Conservation (phyloP, 1,284 basidiomycete genomes). For the Heliocybe sulcata region DNA sequence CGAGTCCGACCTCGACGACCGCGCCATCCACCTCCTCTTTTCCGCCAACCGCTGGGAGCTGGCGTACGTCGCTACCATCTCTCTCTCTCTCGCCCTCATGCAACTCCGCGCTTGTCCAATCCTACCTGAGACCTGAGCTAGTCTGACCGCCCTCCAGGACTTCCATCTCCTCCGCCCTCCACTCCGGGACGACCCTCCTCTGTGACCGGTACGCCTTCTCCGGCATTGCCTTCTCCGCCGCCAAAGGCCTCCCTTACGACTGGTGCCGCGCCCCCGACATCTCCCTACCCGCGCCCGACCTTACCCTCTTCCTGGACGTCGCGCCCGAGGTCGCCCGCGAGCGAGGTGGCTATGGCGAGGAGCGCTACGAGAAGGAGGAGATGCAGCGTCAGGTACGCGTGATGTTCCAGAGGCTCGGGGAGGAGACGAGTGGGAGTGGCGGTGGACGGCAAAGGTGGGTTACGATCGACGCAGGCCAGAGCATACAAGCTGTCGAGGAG, state of each 20-base stretch:
- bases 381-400: conserved; percentile 66
- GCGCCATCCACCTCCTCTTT: conserved; percentile 90
- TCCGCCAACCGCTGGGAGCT: conserved; percentile 97
- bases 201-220: conserved; percentile 97
- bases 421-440: conserved; percentile 34
- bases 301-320: conserved; percentile 85
- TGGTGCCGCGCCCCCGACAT: conserved; percentile 88
- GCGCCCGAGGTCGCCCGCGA: conserved; percentile 61
- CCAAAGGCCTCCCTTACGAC: conserved; percentile 62
- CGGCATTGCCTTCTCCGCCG: conserved; percentile 89
- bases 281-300: conserved; percentile 83
- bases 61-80: conserved; percentile 46
- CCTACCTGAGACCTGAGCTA: too few species aligned
- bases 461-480: conserved; percentile 57
- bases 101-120: background rate
- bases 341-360: conserved; percentile 86
- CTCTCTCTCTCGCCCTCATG: background rate
- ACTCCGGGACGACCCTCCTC: conserved; percentile 67
- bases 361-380: conserved; percentile 81
- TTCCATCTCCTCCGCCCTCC: conserved; percentile 71
- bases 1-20: conserved; percentile 83
- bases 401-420: conserved; percentile 58
- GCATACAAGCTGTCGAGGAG: conserved; percentile 47
- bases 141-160: conserved; percentile 53
- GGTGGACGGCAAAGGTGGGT: conserved; percentile 42